Conservation (phyloP, 2,329 filamentous ascomycete species). For the Diaporthe velutina region DNA sequence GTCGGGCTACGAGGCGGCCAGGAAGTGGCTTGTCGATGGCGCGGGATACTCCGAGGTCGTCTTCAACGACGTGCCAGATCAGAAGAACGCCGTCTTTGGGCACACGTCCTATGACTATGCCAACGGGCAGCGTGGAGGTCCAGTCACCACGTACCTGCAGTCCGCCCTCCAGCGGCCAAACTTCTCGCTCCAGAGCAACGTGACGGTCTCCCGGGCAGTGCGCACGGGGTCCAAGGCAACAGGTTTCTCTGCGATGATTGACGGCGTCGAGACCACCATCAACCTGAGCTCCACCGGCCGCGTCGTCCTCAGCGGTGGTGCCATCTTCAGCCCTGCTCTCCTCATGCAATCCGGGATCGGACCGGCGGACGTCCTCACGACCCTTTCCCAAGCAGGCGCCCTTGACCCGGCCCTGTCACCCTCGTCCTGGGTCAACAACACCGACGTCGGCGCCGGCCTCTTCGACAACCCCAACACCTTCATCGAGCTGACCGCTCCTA, state of each 20-base stretch:
- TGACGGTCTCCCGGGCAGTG: constrained; percentile 73
- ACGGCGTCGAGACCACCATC: constrained; percentile 53
- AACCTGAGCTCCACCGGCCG: constrained; percentile 49
- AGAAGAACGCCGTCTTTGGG: constrained; percentile 75
- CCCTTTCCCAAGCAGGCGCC: constrained; percentile 29
- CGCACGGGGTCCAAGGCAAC: constrained; percentile 72
- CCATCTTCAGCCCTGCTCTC: constrained; percentile 48
- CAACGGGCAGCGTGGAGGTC: constrained; percentile 76
- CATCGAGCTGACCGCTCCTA: constrained; percentile 58
- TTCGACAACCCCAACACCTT: constrained; percentile 70
- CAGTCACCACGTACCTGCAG: constrained; percentile 78
- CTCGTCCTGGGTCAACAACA: constrained; percentile 62
- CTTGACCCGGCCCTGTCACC: constrained; percentile 44
- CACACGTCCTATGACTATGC: constrained; percentile 77
- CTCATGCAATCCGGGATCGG: constrained; percentile 57
- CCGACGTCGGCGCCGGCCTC: constrained; percentile 61
- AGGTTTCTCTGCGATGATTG: constrained; percentile 65
- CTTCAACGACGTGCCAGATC: constrained; percentile 65
- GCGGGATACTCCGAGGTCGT: constrained; percentile 74
- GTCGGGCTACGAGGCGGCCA: constrained; percentile 66
- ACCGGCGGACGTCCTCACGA: constrained; percentile 42
- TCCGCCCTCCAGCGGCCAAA: constrained; percentile 71
- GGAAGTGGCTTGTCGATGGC: constrained; percentile 63
- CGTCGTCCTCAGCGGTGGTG: constrained; percentile 53
- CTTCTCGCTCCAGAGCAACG: constrained; percentile 76